Evolutionary conservation across 2,329 filamentous ascomycete species (phyloP).

Genomic region (Talaromyces albobiverticillius): DNA sequence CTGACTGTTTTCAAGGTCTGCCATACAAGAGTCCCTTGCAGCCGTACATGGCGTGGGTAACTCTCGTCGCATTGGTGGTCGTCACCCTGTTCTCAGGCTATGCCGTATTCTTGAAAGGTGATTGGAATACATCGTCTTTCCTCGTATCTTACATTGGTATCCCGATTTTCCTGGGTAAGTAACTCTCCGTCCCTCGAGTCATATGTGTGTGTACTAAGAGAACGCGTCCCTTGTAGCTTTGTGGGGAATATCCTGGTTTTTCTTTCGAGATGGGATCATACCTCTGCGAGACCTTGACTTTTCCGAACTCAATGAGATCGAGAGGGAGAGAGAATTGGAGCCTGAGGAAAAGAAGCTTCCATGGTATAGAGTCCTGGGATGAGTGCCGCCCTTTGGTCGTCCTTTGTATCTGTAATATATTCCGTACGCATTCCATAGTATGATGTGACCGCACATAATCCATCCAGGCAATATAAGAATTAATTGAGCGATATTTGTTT

Average conservation of each 20-base stretch:
- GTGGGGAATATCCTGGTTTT: neutral
- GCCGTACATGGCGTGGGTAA: constrained; percentile 61
- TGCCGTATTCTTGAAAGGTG: constrained; percentile 56
- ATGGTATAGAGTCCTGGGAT: neutral
- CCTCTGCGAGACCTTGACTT: neutral
- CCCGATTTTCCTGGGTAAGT: neutral
- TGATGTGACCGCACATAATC: no score
- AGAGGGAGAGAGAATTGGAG: neutral
- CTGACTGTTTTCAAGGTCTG: neutral
- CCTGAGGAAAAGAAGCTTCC: neutral
- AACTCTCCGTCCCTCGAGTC: neutral
- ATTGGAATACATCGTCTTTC: constrained; percentile 57
- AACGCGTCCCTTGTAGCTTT: neutral
- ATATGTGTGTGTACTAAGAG: neutral
- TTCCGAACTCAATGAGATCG: neutral
- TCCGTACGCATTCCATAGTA: no score
- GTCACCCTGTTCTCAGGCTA: constrained; percentile 72
- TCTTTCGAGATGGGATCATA: neutral
- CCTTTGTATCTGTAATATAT: no score
- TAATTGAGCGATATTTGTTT: no score
- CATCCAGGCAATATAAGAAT: no score
- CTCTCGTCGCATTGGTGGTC: constrained; percentile 58
- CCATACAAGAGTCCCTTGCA: constrained; percentile 28
- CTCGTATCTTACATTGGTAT: neutral
- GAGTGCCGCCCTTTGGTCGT: no score